A percentile compares a stretch with the other conserved stretches of the same genome.
Conservation (phyloP, 176 grass and related monocot species). For the Lolium multiflorum region DNA sequence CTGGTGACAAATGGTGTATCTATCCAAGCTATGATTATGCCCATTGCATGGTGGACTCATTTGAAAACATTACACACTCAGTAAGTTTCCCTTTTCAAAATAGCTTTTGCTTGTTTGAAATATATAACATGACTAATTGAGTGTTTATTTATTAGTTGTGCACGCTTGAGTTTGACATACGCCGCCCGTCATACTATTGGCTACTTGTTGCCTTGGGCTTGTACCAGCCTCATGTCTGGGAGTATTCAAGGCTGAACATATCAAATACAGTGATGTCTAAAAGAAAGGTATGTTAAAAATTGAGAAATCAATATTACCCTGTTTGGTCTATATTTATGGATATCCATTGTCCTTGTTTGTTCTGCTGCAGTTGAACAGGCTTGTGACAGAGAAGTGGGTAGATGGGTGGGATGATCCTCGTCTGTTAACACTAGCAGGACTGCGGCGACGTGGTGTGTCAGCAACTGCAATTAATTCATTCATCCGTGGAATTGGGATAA, state of each 20-base stretch:
- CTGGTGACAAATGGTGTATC: conserved; percentile 98
- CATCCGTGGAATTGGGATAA: conserved; percentile 94
- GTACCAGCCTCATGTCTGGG: conserved; percentile 96
- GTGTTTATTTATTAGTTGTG: conserved; percentile 50
- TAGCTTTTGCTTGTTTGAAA: conserved; percentile 18
- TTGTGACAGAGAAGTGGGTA: conserved; percentile 97
- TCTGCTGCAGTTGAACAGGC: conserved; percentile 70
- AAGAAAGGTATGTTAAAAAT: conserved; percentile 68
- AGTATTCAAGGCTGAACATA: conserved; percentile 95
- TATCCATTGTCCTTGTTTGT: conserved; percentile 19
- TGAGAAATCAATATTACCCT: conserved; percentile 4
- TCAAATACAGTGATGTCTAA: conserved; percentile 98
- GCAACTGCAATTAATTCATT: conserved; percentile 90
- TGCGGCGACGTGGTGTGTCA: conserved; percentile 85
- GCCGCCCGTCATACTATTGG: conserved; percentile 97
- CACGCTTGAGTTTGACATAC: conserved; percentile 95
- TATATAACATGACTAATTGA: conserved; percentile 35
- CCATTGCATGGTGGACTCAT: conserved; percentile 98
- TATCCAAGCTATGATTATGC: conserved; percentile 98
- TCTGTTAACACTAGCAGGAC: conserved; percentile 86
- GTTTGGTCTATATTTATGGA: conserved; percentile 11
- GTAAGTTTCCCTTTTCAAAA: conserved; percentile 57
- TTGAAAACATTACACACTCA: conserved; percentile 98
- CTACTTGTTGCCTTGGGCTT: conserved; percentile 84
- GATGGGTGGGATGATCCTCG: conserved; percentile 99